Evolutionary conservation across 2,329 filamentous ascomycete species (phyloP).

Genomic region (Xylaria sp.): DNA sequence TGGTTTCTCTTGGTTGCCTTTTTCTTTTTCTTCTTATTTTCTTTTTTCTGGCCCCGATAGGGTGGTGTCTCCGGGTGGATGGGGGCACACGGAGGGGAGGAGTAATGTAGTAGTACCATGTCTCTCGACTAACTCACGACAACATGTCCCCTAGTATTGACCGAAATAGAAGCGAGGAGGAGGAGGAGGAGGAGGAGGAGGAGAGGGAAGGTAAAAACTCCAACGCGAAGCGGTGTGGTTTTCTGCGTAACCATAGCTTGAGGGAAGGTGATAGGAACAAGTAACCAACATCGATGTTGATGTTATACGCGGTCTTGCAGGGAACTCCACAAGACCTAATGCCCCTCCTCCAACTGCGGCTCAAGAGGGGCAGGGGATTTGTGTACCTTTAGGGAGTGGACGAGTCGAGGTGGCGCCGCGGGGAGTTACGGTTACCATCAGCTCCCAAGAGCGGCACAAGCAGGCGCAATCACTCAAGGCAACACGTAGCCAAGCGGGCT

Average conservation of each 20-base stretch:
- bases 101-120: neutral
- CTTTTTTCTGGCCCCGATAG: slow-evolving; percentile 24
- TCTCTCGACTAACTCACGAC: slow-evolving; percentile 1
- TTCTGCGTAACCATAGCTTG: slow-evolving; percentile 5
- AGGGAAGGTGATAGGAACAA: neutral
- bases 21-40: slow-evolving; percentile 18
- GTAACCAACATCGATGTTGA: neutral
- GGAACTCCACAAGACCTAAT: neutral
- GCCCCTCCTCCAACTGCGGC: neutral
- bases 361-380: neutral
- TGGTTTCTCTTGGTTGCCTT: slow-evolving; percentile 27
- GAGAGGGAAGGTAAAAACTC: neutral
- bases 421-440: slow-evolving; percentile 5
- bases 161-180: slow-evolving; percentile 23
- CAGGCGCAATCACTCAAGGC: slow-evolving; percentile 20
- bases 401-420: slow-evolving; percentile 7
- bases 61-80: slow-evolving; percentile 19
- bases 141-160: slow-evolving; percentile 1
- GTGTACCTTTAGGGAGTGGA: neutral
- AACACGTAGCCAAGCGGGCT: neutral
- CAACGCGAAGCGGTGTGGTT: neutral
- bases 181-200: neutral
- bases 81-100: neutral
- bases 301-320: neutral
- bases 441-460: slow-evolving; percentile 16